These are phyloP conservation scores for Synchytrium microbalum DNA, from an alignment of 371 early-diverging fungal species.

Conservation along the genomic window DNA sequence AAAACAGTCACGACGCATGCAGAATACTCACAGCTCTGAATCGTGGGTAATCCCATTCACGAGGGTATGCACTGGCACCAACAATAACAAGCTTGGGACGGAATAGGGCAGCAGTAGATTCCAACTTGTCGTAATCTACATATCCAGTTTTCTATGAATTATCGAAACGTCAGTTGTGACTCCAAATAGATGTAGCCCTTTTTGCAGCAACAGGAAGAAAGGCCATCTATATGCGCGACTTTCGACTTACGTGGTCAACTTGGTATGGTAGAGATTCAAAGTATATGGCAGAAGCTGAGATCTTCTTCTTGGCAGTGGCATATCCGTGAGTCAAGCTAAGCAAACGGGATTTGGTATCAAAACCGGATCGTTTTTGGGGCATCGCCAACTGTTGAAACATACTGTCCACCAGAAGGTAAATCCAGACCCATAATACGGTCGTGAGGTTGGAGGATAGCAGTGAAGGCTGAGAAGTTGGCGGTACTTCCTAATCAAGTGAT, in stretches of 20 bases:
- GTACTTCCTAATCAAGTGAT: constrained; percentile 43
- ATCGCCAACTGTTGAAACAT: neutral
- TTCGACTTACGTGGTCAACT: constrained; percentile 49
- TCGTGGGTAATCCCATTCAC: constrained; percentile 93
- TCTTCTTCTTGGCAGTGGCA: constrained; percentile 95
- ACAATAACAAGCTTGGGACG: constrained; percentile 97
- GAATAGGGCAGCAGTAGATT: constrained; percentile 75
- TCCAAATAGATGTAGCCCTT: constrained; percentile 5
- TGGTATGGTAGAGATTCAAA: constrained; percentile 97
- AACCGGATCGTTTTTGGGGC: neutral
- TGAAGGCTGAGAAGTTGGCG: constrained; percentile 96
- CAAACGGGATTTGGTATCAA: neutral
- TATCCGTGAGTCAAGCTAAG: constrained; percentile 92
- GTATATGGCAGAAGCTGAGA: constrained; percentile 95
- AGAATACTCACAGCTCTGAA: constrained; percentile 48
- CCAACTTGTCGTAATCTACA: constrained; percentile 95
- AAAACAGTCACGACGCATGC: neutral
- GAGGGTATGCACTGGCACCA: constrained; percentile 95
- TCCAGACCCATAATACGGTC: constrained; percentile 99
- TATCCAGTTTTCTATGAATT: constrained; percentile 63
- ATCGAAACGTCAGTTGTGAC: no score
- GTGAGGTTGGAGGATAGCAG: constrained; percentile 91
- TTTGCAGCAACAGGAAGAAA: neutral
- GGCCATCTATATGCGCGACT: no score
- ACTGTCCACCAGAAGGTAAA: constrained; percentile 97